Percentiles rank a stretch among this genome's conserved stretches.
These are phyloP conservation scores for Ogataea neopini DNA, from an alignment of 805 yeast genomes.

Conservation along the genomic window DNA sequence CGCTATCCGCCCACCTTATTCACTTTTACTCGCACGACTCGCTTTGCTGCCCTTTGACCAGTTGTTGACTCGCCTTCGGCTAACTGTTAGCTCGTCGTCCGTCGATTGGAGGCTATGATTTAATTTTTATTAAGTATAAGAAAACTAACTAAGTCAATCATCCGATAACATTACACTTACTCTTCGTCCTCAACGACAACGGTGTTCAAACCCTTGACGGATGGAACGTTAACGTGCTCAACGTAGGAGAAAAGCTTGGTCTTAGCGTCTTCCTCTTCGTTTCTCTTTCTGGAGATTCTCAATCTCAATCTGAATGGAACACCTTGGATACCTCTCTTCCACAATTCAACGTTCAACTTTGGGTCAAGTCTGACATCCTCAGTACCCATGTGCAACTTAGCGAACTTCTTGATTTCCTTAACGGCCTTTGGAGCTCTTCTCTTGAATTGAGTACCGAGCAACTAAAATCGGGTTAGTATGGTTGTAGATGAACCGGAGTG, in stretches of 20 bases:
- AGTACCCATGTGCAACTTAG: slow-evolving; percentile 98
- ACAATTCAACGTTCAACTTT: slow-evolving; percentile 94
- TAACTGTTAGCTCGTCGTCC: too few relatives aligned
- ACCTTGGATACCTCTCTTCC: slow-evolving; percentile 99
- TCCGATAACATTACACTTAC: slow-evolving; percentile 27
- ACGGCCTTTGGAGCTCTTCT: slow-evolving; percentile 99
- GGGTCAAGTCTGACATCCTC: slow-evolving; percentile 99
- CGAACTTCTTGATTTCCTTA: slow-evolving; percentile 98
- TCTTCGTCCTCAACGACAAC: slow-evolving; percentile 81
- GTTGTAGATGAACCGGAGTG: too few relatives aligned
- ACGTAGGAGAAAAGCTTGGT: slow-evolving; percentile 97
- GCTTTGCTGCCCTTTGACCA: too few relatives aligned
- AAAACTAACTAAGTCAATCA: slow-evolving; percentile 16
- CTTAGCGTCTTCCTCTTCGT: slow-evolving; percentile 99
- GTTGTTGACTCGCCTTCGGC: too few relatives aligned
- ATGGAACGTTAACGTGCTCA: slow-evolving; percentile 93
- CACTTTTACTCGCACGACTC: not conserved
- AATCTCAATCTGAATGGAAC: slow-evolving; percentile 97
- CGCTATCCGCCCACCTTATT: too few relatives aligned
- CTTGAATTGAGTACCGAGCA: slow-evolving; percentile 98
- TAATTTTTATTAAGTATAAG: slow-evolving; percentile 11
- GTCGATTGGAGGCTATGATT: slow-evolving; percentile 15
- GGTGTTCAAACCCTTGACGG: slow-evolving; percentile 97
- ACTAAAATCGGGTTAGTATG: slow-evolving; percentile 40
- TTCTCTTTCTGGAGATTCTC: slow-evolving; percentile 95